Base-by-base conservation (phyloP, 202 grass and related monocot genomes). In the Saccharum hybrid region DNA sequence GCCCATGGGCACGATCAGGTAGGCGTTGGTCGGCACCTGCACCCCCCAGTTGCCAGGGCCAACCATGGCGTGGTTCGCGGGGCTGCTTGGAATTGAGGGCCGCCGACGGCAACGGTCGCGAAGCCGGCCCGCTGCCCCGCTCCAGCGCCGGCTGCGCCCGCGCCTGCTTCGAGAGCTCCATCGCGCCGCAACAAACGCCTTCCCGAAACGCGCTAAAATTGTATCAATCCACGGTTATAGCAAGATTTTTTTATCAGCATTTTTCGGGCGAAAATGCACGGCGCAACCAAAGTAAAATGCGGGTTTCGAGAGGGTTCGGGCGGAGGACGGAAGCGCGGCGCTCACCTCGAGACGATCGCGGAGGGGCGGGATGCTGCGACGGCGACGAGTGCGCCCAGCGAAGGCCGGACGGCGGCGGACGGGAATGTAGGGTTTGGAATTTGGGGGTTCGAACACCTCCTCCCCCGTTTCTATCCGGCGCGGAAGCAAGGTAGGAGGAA, bases 131-230 rank as follows among this genome's bases (percentile, higher is more conserved):
- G 40, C 79, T 60, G 62, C 68, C 75, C 23, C 54, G 69, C 39
- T 28, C 28, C 28, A 28, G 28, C 28, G 28, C 28, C 28, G 19
- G 10, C 34, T 19, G 66, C 42, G 61, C 72, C 26, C 18, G 42
- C 45, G 72, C 79, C 41, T 67, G 75, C 66, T 89, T 92, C 40
- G 83, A 49, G 26, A 84, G 60, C 57, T 90, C 94, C 94, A 97
- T 94, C 65, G 7, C 69, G 10, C 38, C 21, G 30, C 81, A 30
- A 30, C 63, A 23, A 66, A 21, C 10, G 46, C 40, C 31, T 75
- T 15, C 33, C 41, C 63, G 65, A 7, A 51, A 46, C 57, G 60
- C 26, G 75, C 37, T 62, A 76, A n/a, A 38, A 42, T 21, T 12
- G 23, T 10, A 69, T 19, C 19, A 42, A 23, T 22, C 37, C 34